Conservation (phyloP, 805 yeast species). For the Hanseniaspora osmophila region DNA sequence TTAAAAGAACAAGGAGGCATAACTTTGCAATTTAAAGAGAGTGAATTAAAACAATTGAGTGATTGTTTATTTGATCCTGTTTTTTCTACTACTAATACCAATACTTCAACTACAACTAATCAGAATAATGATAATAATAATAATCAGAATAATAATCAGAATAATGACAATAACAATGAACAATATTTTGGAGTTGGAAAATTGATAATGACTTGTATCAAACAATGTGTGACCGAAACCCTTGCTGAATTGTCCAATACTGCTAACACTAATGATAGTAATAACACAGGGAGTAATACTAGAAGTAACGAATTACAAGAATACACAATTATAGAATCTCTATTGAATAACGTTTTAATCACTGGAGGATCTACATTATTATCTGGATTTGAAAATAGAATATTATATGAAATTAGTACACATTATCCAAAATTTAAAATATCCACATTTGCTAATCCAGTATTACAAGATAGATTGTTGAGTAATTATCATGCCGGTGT, state of each 20-base stretch:
- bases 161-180: not conserved
- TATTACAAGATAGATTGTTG: constrained; percentile 54
- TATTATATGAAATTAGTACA: constrained; percentile 52
- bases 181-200: not conserved
- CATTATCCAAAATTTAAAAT: constrained; percentile 75
- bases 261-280: not conserved
- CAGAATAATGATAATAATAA: not conserved
- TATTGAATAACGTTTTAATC: constrained; percentile 48
- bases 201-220: not conserved
- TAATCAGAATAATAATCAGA: not conserved
- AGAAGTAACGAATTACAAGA: constrained; percentile 1
- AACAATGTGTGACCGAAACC: not conserved
- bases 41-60: not conserved
- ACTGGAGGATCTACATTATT: constrained; percentile 70
- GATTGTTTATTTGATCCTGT: not conserved
- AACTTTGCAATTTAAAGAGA: not conserved
- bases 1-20: not conserved
- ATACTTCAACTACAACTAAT: no score
- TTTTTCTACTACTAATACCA: no score
- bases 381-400: constrained; percentile 69
- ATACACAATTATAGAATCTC: not conserved
- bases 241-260: not conserved
- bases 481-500: constrained; percentile 78
- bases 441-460: constrained; percentile 72
- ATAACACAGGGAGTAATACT: not conserved